These are phyloP conservation scores for Somion occarium DNA, from an alignment of 1,284 basidiomycete genomes.

Conservation along the genomic window DNA sequence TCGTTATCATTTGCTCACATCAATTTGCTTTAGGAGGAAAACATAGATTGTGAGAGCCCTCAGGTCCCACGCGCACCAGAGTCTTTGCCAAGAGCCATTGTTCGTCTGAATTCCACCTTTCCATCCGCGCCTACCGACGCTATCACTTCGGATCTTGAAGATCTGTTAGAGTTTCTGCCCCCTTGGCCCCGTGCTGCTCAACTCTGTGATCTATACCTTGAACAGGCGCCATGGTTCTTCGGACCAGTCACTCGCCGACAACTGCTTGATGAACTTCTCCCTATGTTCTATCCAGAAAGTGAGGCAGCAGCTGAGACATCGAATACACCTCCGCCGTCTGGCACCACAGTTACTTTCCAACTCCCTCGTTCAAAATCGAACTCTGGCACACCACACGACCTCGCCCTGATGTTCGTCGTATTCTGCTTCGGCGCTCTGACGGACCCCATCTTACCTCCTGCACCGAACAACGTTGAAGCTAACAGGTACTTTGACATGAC, in stretches of 20 bases:
- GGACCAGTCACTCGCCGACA: constrained; percentile 59
- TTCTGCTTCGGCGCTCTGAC: constrained; percentile 59
- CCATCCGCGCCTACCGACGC: constrained; percentile 38
- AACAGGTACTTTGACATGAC: constrained; percentile 54
- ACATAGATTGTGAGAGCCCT: no score
- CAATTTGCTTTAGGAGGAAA: no score
- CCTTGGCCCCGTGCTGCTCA: constrained; percentile 49
- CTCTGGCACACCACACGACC: constrained; percentile 38
- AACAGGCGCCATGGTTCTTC: constrained; percentile 74
- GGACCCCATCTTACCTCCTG: constrained; percentile 51
- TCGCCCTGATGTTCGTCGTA: constrained; percentile 53
- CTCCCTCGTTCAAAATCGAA: constrained; percentile 12
- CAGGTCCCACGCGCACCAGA: constrained; percentile 1
- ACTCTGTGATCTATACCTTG: constrained; percentile 59
- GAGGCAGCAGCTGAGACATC: constrained; percentile 1
- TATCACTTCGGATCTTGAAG: constrained; percentile 33
- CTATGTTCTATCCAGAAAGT: constrained; percentile 57
- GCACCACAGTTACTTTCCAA: constrained; percentile 14
- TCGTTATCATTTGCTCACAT: no score
- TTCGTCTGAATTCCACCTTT: constrained; percentile 46
- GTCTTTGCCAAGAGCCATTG: constrained; percentile 29
- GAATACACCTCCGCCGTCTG: constrained; percentile 10
- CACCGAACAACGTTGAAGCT: constrained; percentile 55
- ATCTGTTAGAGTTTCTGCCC: constrained; percentile 50
- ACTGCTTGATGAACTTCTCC: constrained; percentile 58